Conservation (phyloP, 108 stramenopile genomes). For the Bacterosira constricta region DNA sequence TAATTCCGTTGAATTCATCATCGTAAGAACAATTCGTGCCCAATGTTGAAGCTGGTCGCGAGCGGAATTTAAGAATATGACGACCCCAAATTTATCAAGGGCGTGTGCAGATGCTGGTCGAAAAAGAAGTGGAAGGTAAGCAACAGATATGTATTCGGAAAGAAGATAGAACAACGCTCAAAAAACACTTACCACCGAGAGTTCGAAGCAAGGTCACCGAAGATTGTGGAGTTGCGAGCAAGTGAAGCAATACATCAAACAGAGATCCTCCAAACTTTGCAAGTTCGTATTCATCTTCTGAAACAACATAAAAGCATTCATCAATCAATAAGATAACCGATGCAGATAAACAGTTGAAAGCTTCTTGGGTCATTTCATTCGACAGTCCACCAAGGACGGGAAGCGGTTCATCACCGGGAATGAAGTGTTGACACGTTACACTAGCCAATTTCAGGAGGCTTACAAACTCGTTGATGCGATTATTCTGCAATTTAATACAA, state of each 20-base stretch:
- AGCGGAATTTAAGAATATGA: conserved; percentile 61
- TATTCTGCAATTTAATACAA: conserved; percentile 15
- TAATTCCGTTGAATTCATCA: conserved; percentile 86
- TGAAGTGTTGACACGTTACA: conserved; percentile 76
- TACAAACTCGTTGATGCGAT: conserved; percentile 68
- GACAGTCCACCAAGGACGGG: conserved; percentile 28
- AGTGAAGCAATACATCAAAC: conserved; percentile 77
- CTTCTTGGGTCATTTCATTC: conserved; percentile 74
- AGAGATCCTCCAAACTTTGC: conserved; percentile 62
- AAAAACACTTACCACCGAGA: conserved; percentile 59
- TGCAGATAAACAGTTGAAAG: conserved; percentile 87
- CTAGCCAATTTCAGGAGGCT: conserved; percentile 65
- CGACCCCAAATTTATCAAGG: conserved; percentile 80
- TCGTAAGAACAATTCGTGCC: conserved; percentile 68
- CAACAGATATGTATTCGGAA: neutral
- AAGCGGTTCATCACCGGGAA: conserved; percentile 35
- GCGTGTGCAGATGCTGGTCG: conserved; percentile 60
- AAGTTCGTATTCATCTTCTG: conserved; percentile 48
- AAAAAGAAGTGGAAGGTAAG: neutral
- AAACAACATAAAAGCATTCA: conserved; percentile 61
- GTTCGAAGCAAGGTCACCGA: conserved; percentile 82
- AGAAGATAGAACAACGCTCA: neutral
- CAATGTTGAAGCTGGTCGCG: conserved; percentile 78
- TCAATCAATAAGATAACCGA: conserved; percentile 75
- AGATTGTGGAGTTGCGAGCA: conserved; percentile 83